A percentile compares a stretch with the other conserved stretches of the same genome.
phyloP scores from a whole-genome alignment of 306 rosid species.

The Heteromeles arbutifolia region DNA sequence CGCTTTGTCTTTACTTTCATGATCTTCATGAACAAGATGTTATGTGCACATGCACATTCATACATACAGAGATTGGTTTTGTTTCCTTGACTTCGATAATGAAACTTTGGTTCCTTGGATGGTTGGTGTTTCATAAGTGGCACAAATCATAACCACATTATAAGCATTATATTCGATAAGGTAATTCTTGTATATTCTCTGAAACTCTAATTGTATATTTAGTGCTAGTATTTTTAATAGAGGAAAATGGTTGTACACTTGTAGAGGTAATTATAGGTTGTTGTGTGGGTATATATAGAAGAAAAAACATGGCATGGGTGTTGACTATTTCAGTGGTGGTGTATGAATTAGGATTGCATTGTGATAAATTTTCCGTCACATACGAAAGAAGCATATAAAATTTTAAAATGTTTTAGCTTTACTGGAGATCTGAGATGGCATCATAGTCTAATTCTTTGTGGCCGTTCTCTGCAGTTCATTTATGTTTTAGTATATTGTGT shows the following conservation, averaged over 20 bases:
- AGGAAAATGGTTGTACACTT: neutral
- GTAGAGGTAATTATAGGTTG: neutral
- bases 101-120: neutral
- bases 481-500: neutral
- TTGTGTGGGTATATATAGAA: neutral
- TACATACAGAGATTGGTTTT: neutral
- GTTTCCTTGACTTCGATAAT: neutral
- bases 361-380: neutral
- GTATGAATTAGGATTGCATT: neutral
- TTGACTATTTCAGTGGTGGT: neutral
- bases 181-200: neutral
- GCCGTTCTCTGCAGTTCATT: neutral
- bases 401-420: neutral
- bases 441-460: neutral
- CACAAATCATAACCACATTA: neutral
- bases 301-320: neutral
- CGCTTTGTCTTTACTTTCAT: neutral
- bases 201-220: neutral
- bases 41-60: neutral
- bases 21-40: neutral
- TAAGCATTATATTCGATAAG: neutral
- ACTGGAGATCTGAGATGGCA: neutral
- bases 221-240: neutral
- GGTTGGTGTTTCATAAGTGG: neutral
- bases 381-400: neutral